Base-by-base conservation (phyloP, 768 basidiomycete genomes). In the Serpula lacrymans region DNA sequence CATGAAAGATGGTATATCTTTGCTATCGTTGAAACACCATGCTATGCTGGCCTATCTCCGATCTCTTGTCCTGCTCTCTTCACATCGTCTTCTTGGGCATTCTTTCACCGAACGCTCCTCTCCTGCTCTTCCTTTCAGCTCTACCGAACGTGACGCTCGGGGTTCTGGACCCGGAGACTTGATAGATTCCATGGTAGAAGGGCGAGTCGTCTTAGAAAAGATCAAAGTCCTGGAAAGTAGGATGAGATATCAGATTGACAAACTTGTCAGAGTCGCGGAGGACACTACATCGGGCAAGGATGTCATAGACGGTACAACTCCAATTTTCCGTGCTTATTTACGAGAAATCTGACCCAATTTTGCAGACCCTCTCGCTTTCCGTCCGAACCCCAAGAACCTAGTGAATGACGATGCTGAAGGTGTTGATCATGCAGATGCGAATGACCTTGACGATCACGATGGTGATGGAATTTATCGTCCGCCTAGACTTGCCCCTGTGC, bases 221-320 rank as follows among this genome's bases (percentile, higher is more conserved):
- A 73, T 86, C 34, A 84, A 84, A 44, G 73, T 79, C 0, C 72
- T 99, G 17, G 94, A 98, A 62, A 71, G 72, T 39, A 82, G 88
- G 55, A 86, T 99, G 75, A 80, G 77, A 34, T 97, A 99, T 60
- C 96, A 98, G 59, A 90, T 99, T 52, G 92, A 97, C 50, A 97
- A 98, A 59, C 77, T 99, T 13, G 77, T 94, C 20, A 75, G 78
- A 45, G 63, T 88, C 5, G 84, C 90, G 1, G 79, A 84, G 42
- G 82, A 87, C 50, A 66, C 72, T 13, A 62, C 65, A 0, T 53
- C 69, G 17, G 62, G 69, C 36, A 52, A 62, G 34, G 57, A 67
- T 24, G 62, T 69, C 11, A 62, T 70, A 5, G 80, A 89, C 46
- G 91, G 89, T 88, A 52, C 43, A 72, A 50, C 34, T 26, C 4